A percentile compares a stretch with the other conserved stretches of the same genome.
These are phyloP conservation scores for Dipteronia dyeriana DNA, from an alignment of 345 rosid genomes.

Conservation along the genomic window DNA sequence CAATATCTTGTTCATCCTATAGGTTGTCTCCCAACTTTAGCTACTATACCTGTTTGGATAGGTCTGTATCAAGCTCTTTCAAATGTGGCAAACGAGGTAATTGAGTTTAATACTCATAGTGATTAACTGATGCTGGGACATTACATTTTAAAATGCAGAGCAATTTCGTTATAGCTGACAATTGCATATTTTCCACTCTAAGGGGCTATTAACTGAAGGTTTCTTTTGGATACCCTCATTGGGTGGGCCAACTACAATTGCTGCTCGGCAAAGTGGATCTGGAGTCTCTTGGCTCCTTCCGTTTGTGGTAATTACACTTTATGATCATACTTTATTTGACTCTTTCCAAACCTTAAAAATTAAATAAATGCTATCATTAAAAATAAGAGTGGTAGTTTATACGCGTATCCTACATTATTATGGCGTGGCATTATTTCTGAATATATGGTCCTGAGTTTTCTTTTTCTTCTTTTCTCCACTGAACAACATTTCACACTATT, in stretches of 20 bases:
- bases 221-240: constrained; percentile 99
- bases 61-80: constrained; percentile 99
- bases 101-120: constrained; percentile 5
- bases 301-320: constrained; percentile 71
- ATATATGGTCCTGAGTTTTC: too few relatives aligned
- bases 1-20: constrained; percentile 23
- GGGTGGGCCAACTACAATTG: constrained; percentile 93
- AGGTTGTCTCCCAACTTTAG: constrained; percentile 97
- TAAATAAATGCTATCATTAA: too few relatives aligned
- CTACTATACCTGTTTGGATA: constrained; percentile 94
- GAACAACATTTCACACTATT: too few relatives aligned
- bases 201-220: constrained; percentile 94
- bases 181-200: constrained; percentile 22
- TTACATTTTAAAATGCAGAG: neutral
- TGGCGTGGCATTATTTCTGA: too few relatives aligned
- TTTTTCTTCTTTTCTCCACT: too few relatives aligned
- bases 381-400: too few relatives aligned
- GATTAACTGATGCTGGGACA: constrained; percentile 5
- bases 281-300: constrained; percentile 98
- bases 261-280: constrained; percentile 96
- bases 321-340: too few relatives aligned
- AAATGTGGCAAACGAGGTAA: constrained; percentile 95
- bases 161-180: constrained; percentile 20
- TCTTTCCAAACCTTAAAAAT: too few relatives aligned
- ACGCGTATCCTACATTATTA: too few relatives aligned